Evolutionary conservation across 371 early-diverging fungal species (phyloP).

Genomic region (Entomophthora muscae): DNA sequence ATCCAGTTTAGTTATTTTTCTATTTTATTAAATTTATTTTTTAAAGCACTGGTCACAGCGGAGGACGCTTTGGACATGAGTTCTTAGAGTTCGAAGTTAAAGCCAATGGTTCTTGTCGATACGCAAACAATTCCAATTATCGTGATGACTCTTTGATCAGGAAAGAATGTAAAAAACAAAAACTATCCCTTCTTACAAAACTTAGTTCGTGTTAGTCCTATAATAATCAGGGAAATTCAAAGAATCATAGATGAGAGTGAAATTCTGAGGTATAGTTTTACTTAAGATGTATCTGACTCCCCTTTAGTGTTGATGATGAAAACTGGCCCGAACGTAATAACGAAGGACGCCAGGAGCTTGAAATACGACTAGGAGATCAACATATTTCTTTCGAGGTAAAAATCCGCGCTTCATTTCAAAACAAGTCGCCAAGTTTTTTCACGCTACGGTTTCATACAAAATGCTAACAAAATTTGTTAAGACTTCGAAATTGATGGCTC

Average conservation of each 20-base stretch:
- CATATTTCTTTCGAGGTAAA: constrained; percentile 85
- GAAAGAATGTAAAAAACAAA: constrained; percentile 52
- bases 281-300: no score
- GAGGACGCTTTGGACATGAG: constrained; percentile 87
- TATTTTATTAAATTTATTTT: background rate
- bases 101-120: constrained; percentile 74
- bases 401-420: background rate
- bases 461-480: no score
- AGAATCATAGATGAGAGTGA: constrained; percentile 77
- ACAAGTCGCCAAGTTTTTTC: no score
- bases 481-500: constrained; percentile 82
- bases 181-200: background rate
- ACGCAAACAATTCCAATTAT: constrained; percentile 96
- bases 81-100: constrained; percentile 94
- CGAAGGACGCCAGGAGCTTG: constrained; percentile 86
- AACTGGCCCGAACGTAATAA: constrained; percentile 85
- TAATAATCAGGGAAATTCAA: constrained; percentile 70
- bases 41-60: constrained; percentile 76
- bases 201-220: constrained; percentile 55
- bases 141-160: constrained; percentile 89
- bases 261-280: constrained; percentile 79
- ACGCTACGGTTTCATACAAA: no score
- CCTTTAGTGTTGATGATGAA: constrained; percentile 66
- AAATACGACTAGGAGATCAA: constrained; percentile 73
- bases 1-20: background rate